Conservation (phyloP, 2,329 filamentous ascomycete species). For the Stromatinia cepivora region DNA sequence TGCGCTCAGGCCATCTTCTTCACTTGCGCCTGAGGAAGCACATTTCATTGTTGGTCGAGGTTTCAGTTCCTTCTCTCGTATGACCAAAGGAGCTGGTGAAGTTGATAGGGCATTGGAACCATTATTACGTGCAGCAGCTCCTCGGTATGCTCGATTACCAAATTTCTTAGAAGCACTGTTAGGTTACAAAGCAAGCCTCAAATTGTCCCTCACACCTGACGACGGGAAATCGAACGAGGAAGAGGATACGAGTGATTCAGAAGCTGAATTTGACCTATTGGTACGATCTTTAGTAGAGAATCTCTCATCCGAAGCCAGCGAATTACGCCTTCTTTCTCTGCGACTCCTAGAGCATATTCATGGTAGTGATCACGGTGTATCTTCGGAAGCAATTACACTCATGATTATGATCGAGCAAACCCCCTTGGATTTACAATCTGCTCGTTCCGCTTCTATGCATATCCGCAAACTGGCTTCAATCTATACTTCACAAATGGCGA, state of each 20-base stretch:
- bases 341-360: slow-evolving; percentile 67
- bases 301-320: slow-evolving; percentile 72
- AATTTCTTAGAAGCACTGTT: slow-evolving; percentile 66
- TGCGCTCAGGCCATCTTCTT: slow-evolving; percentile 61
- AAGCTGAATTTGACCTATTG: slow-evolving; percentile 60
- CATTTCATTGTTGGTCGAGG: slow-evolving; percentile 74
- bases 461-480: slow-evolving; percentile 67
- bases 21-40: slow-evolving; percentile 61
- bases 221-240: slow-evolving; percentile 20
- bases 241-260: slow-evolving; percentile 39
- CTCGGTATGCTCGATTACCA: slow-evolving; percentile 62
- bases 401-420: slow-evolving; percentile 82
- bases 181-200: slow-evolving; percentile 50
- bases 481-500: slow-evolving; percentile 58
- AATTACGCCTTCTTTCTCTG: slow-evolving; percentile 71
- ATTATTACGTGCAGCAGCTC: slow-evolving; percentile 64
- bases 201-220: slow-evolving; percentile 24
- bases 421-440: slow-evolving; percentile 72
- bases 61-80: slow-evolving; percentile 69
- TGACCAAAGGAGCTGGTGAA: slow-evolving; percentile 59
- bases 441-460: slow-evolving; percentile 78
- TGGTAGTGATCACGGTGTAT: slow-evolving; percentile 49
- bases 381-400: slow-evolving; percentile 54
- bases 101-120: slow-evolving; percentile 64
- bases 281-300: slow-evolving; percentile 68